Percentiles rank a stretch among this genome's conserved stretches.
Conservation (phyloP, 345 rosid genomes). For the Sisymbrium irio region DNA sequence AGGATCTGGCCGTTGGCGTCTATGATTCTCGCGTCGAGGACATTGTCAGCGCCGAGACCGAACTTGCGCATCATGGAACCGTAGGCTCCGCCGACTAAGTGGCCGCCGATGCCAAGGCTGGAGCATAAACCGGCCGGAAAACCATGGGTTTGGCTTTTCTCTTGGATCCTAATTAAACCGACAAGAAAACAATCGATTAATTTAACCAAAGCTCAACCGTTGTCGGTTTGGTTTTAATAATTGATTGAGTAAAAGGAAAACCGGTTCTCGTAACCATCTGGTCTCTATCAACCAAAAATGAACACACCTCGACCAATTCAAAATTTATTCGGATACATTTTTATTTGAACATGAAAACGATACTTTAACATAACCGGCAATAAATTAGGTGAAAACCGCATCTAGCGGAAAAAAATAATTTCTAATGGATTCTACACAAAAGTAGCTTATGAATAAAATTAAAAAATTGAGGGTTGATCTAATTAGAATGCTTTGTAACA, state of each 20-base stretch:
- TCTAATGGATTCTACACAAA: background rate
- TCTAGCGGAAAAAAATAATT: background rate
- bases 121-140: constrained; percentile 72
- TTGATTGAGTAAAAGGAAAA: background rate
- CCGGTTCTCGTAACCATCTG: background rate
- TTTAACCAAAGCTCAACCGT: background rate
- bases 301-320: background rate
- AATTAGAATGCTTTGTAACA: background rate
- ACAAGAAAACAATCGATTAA: background rate
- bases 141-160: constrained; percentile 61
- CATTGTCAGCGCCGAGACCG: constrained; percentile 81
- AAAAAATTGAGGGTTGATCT: background rate
- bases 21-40: constrained; percentile 61
- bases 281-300: background rate
- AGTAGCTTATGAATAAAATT: background rate
- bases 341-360: background rate
- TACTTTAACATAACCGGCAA: background rate
- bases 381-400: background rate
- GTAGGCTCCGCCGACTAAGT: constrained; percentile 65
- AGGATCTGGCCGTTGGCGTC: constrained; percentile 54
- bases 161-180: constrained; percentile 47
- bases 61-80: constrained; percentile 75
- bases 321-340: background rate
- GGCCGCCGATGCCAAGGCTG: constrained; percentile 67
- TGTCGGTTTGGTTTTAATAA: background rate